Evolutionary conservation across 331 rosid species (phyloP).

Genomic region (Acacia pycnantha): DNA sequence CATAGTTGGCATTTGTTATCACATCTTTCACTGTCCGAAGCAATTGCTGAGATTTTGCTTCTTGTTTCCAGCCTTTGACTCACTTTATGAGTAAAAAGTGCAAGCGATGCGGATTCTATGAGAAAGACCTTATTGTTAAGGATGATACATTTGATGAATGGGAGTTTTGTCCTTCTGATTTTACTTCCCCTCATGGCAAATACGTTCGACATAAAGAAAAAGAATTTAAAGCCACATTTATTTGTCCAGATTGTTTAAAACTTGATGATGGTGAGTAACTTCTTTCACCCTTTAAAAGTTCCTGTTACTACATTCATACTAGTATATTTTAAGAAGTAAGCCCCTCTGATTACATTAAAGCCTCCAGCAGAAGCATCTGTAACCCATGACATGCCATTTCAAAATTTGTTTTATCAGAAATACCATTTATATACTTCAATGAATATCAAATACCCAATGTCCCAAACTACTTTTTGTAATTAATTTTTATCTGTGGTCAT

Average conservation of each 20-base stretch:
- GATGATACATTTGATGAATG: constrained; percentile 84
- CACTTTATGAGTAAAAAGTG: constrained; percentile 60
- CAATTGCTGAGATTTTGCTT: constrained; percentile 31
- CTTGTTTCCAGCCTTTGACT: constrained; percentile 78
- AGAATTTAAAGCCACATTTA: constrained; percentile 74
- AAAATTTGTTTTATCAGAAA: not conserved
- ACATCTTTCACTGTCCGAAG: not conserved
- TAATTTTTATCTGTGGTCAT: not conserved
- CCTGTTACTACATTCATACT: constrained; percentile 10
- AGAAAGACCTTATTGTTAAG: constrained; percentile 54
- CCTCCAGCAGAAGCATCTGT: not conserved
- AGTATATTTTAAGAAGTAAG: not conserved
- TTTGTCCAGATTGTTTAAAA: constrained; percentile 59
- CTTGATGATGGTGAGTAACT: constrained; percentile 52
- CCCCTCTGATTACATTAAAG: not conserved
- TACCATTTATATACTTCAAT: not conserved
- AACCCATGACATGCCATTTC: constrained; percentile 1
- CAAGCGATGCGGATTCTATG: constrained; percentile 93
- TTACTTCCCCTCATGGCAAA: constrained; percentile 48
- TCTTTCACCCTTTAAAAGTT: not conserved
- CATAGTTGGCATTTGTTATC: constrained; percentile 18
- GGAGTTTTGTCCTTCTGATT: constrained; percentile 94
- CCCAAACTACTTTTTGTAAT: constrained; percentile 1
- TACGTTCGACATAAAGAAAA: constrained; percentile 51
- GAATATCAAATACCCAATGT: not conserved